phyloP scores from a whole-genome alignment of 2,329 filamentous ascomycete species.

The Cladobotryum mycophilum region DNA sequence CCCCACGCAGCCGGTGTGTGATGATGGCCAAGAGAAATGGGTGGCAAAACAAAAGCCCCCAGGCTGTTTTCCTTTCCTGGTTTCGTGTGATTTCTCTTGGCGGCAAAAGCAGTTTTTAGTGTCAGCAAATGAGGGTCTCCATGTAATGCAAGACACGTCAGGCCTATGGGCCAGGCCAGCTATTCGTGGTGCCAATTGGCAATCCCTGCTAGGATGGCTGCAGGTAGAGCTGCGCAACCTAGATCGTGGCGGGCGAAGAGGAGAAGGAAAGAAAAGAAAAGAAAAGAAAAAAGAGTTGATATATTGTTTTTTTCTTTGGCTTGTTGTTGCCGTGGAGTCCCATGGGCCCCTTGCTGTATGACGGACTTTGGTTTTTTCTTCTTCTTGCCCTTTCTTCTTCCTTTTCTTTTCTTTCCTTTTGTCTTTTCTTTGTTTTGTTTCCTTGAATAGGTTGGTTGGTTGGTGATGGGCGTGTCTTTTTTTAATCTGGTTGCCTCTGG shows the following conservation, averaged over 20 bases:
- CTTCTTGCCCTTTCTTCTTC: not conserved
- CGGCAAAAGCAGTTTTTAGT: too few relatives aligned
- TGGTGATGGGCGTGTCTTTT: too few relatives aligned
- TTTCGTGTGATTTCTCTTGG: too few relatives aligned
- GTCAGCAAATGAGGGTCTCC: not conserved
- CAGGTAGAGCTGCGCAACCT: constrained; percentile 1
- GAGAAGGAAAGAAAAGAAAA: not conserved
- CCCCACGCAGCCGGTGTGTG: too few relatives aligned
- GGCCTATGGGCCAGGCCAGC: not conserved
- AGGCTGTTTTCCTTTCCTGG: too few relatives aligned
- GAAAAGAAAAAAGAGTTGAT: too few relatives aligned
- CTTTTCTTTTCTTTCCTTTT: not conserved
- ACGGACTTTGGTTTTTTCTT: not conserved
- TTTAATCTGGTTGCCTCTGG: not conserved
- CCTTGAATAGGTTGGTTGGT: not conserved
- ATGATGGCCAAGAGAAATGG: too few relatives aligned
- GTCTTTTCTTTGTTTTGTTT: not conserved
- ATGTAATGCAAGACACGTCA: constrained; percentile 26
- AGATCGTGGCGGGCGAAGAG: constrained; percentile 2
- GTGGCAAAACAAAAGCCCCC: too few relatives aligned
- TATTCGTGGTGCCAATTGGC: constrained; percentile 2
- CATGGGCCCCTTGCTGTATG: too few relatives aligned
- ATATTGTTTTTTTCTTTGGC: too few relatives aligned
- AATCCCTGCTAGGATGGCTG: constrained; percentile 9
- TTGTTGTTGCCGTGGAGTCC: constrained; percentile 8